Conservation (phyloP, 2,329 filamentous ascomycete species). For the Penicillium sp. region DNA sequence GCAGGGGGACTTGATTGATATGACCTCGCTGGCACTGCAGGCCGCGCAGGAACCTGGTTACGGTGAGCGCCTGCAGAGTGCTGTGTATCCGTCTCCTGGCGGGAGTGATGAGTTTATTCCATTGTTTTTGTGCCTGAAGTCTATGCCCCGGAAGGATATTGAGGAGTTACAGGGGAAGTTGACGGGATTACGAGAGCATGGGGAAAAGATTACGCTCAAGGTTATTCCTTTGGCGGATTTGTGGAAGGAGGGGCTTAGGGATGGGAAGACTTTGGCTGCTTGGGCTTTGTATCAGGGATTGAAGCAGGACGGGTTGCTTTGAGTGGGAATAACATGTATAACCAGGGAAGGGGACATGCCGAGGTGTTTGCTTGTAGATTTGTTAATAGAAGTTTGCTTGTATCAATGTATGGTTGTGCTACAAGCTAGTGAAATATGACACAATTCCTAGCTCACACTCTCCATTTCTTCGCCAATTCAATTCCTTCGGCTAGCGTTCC, state of each 20-base stretch:
- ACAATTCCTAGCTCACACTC: conserved; percentile 12
- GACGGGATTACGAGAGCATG: conserved; percentile 54
- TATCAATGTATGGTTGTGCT: background rate
- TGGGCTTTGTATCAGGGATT: conserved; percentile 56
- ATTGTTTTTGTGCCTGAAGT: conserved; percentile 55
- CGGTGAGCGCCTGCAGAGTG: conserved; percentile 45
- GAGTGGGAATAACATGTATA: background rate
- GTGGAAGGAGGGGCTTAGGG: conserved; percentile 55
- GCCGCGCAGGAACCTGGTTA: conserved; percentile 15
- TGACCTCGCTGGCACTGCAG: conserved; percentile 51
- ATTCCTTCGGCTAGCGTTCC: conserved; percentile 77
- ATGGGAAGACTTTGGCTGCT: conserved; percentile 57
- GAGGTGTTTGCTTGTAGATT: background rate
- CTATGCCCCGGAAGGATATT: conserved; percentile 49
- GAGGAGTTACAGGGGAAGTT: conserved; percentile 52
- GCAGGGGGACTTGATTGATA: conserved; percentile 51
- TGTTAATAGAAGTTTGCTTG: background rate
- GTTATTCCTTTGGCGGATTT: conserved; percentile 51
- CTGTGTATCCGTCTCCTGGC: conserved; percentile 55
- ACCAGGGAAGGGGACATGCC: background rate
- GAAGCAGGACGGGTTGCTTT: conserved; percentile 47
- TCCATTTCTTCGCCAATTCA: conserved; percentile 61
- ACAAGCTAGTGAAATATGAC: background rate
- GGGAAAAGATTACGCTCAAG: conserved; percentile 60
- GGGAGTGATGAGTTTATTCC: conserved; percentile 60